Conservation (phyloP, 2,329 filamentous ascomycete species). For the Cercospora janseana region DNA sequence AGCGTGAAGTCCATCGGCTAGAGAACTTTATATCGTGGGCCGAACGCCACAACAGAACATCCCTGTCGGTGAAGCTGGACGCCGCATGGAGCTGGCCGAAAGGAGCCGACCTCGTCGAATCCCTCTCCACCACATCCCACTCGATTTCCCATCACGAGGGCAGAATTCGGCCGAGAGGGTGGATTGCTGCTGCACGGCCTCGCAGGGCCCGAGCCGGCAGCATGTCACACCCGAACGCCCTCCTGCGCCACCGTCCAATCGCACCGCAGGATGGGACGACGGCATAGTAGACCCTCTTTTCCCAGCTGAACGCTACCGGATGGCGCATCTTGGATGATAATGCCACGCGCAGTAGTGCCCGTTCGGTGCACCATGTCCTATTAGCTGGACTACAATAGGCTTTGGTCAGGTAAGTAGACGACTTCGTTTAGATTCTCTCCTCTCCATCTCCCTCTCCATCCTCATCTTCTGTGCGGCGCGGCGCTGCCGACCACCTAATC, state of each 20-base stretch:
- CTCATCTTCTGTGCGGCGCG: too few relatives aligned
- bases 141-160: background rate
- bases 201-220: background rate
- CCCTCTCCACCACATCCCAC: background rate
- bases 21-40: background rate
- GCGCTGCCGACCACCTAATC: background rate
- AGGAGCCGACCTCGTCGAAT: constrained; percentile 2
- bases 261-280: background rate
- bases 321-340: constrained; percentile 8
- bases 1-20: background rate
- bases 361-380: background rate
- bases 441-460: background rate
- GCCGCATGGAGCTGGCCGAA: background rate
- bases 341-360: constrained; percentile 16
- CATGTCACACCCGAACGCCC: constrained; percentile 5
- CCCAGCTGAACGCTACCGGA: background rate
- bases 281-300: background rate
- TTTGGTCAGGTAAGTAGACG: background rate
- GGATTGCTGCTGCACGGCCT: too few relatives aligned
- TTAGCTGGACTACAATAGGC: background rate
- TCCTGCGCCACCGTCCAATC: background rate
- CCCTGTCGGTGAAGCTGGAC: constrained; percentile 1
- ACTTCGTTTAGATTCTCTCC: too few relatives aligned
- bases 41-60: background rate
- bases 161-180: background rate